Evolutionary conservation across 495 filamentous ascomycete species (phyloP), one percentile per base, ranked within the genome.

Genomic region (Tuber borchii): DNA sequence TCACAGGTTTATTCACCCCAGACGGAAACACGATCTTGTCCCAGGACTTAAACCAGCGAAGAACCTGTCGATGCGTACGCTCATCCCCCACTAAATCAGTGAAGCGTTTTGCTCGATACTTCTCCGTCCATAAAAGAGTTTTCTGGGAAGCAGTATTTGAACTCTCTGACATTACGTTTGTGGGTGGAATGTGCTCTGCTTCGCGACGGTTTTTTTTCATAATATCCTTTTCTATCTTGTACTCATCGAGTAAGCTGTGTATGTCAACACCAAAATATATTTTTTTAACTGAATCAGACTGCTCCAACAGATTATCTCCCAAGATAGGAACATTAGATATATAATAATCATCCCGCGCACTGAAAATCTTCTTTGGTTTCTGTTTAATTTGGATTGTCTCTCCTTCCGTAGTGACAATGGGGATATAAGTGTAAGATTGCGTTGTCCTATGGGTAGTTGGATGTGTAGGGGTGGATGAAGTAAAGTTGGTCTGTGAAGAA

Each of bases 51-150:
- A 99, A 85, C 95, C 95, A 99, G 73, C 91, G 90, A 51, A 99
- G 86, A 7, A 99, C 95, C 73, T 91, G 89, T 71, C 95, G 90
- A 84, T 98, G 95, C 19, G 95, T 97, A 70, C 94, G 88, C 80
- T 99, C 95, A 80, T 99, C 95, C 9, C 96, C 96, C 74, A 96
- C 90, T 0, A 99, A 87, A 77, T 98, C 95, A 71, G 93, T 94
- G 78, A 97, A 99, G 78, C 91, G 93, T 73, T 89, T 90, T 45
- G 95, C 95, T 31, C 95, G 91, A 83, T 99, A 97, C 80, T 95
- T 96, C 81, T 95, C 92, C 0, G 92, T 94, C 93, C 92, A 97
- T 83, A 93, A 87, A 74, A 89, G 82, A 1, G 87, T 87, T 78
- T 84, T 86, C 76, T 85, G 84, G 73, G 86, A 84, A 72, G 85